Percentiles rank a stretch among this genome's conserved stretches.
Evolutionary conservation across 2,329 filamentous ascomycete species (phyloP).

Genomic region (Aspergillus sp.): DNA sequence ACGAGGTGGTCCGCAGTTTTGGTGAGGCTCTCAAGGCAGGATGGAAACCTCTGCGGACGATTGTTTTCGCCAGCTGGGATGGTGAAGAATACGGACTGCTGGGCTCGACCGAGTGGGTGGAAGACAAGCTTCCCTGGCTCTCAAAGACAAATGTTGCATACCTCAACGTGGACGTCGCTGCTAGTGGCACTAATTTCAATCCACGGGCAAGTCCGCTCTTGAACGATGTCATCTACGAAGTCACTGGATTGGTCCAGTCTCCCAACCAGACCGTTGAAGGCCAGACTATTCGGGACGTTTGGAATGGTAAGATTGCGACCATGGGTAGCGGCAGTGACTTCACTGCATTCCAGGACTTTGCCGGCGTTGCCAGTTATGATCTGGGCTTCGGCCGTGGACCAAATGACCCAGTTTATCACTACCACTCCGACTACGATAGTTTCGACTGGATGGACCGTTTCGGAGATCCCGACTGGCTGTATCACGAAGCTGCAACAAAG

Average conservation of each 20-base stretch:
- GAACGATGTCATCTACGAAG: constrained; percentile 64
- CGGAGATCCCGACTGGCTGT: constrained; percentile 58
- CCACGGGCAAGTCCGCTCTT: constrained; percentile 67
- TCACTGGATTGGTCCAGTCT: constrained; percentile 56
- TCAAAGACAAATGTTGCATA: constrained; percentile 68
- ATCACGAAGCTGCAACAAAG: constrained; percentile 59
- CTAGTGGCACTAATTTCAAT: constrained; percentile 57
- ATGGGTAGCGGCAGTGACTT: constrained; percentile 70
- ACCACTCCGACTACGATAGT: constrained; percentile 77
- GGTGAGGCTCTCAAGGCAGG: constrained; percentile 63
- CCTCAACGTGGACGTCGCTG: constrained; percentile 75
- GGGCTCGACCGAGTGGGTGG: constrained; percentile 88
- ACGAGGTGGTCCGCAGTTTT: constrained; percentile 70
- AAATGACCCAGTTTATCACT: constrained; percentile 57
- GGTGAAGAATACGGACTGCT: constrained; percentile 80
- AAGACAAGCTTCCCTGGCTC: constrained; percentile 81
- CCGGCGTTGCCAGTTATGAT: constrained; percentile 60
- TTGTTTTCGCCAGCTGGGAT: constrained; percentile 84
- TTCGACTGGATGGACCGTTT: constrained; percentile 78
- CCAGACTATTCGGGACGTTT: constrained; percentile 63
- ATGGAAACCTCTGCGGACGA: constrained; percentile 81
- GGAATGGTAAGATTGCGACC: constrained; percentile 55
- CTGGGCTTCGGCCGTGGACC: constrained; percentile 49
- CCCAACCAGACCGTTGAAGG: constrained; percentile 67
- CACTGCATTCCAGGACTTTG: constrained; percentile 67